Percentiles rank a stretch among this genome's conserved stretches.
These are phyloP conservation scores for Trichocomaceae sp. DNA, from an alignment of 2,329 filamentous ascomycete genomes.

Conservation along the genomic window DNA sequence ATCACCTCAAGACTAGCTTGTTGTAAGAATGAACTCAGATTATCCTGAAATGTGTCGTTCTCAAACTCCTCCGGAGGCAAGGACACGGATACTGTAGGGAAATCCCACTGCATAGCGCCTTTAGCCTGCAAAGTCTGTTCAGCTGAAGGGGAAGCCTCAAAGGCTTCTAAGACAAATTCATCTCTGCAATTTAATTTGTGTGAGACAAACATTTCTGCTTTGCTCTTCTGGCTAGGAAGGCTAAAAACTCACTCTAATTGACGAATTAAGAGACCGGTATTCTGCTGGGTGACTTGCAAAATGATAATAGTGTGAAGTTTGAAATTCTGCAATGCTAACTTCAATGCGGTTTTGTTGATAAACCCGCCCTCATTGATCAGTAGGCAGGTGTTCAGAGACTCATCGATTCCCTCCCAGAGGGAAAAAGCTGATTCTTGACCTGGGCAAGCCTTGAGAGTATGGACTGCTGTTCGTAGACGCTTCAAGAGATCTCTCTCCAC, in stretches of 20 bases:
- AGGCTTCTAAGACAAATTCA: constrained; percentile 50
- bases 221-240: too few relatives aligned
- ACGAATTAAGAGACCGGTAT: constrained; percentile 43
- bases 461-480: constrained; percentile 24
- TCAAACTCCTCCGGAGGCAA: constrained; percentile 39
- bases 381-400: constrained; percentile 15
- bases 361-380: constrained; percentile 15
- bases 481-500: constrained; percentile 25
- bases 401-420: not conserved
- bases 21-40: not conserved
- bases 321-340: constrained; percentile 24
- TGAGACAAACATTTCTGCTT: not conserved
- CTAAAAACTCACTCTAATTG: constrained; percentile 14
- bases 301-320: constrained; percentile 32
- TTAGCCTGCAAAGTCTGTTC: constrained; percentile 48
- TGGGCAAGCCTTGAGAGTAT: constrained; percentile 15
- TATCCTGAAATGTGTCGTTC: not conserved
- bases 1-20: constrained; percentile 1
- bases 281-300: constrained; percentile 44
- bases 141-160: constrained; percentile 53
- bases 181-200: constrained; percentile 12
- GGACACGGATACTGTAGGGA: constrained; percentile 50
- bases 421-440: constrained; percentile 11
- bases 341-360: constrained; percentile 19
- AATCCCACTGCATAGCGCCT: constrained; percentile 52